These are phyloP conservation scores for Choiromyces venosus DNA, from an alignment of 495 filamentous ascomycete species.

Conservation along the genomic window DNA sequence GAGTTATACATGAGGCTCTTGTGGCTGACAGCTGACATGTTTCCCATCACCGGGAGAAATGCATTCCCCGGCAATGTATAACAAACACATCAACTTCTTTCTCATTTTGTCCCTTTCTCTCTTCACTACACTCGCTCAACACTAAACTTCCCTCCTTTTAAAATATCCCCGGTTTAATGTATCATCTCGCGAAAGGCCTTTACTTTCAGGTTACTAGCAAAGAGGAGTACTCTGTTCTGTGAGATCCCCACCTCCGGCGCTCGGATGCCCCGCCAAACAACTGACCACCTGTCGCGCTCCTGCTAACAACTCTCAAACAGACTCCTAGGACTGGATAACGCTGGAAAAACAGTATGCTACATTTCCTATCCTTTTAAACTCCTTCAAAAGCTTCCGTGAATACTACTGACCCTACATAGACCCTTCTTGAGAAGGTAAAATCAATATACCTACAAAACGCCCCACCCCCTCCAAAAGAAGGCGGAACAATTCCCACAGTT, in stretches of 20 bases:
- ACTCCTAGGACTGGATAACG: conserved; percentile 94
- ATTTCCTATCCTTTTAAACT: background rate
- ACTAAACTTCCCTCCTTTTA: background rate
- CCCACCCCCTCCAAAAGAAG: conserved; percentile 53
- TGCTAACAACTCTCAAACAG: conserved; percentile 12
- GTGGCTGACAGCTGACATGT: background rate
- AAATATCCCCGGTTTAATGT: conserved; percentile 56
- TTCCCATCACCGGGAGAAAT: background rate
- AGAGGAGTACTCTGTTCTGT: conserved; percentile 96
- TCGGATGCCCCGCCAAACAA: conserved; percentile 2
- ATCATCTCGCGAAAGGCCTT: conserved; percentile 90
- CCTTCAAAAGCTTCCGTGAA: background rate
- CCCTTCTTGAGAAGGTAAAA: conserved; percentile 93
- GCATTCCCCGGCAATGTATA: background rate
- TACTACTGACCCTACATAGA: conserved; percentile 43
- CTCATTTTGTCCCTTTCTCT: background rate
- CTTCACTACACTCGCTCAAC: background rate
- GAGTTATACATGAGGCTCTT: background rate
- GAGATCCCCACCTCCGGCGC: conserved; percentile 9
- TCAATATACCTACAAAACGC: conserved; percentile 66
- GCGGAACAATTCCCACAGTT: conserved; percentile 87
- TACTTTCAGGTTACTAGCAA: conserved; percentile 93
- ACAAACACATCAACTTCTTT: background rate
- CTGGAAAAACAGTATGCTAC: conserved; percentile 68
- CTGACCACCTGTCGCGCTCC: conserved; percentile 19